Evolutionary conservation across 2,329 filamentous ascomycete species (phyloP).

Genomic region (Cladobotryum protrusum): DNA sequence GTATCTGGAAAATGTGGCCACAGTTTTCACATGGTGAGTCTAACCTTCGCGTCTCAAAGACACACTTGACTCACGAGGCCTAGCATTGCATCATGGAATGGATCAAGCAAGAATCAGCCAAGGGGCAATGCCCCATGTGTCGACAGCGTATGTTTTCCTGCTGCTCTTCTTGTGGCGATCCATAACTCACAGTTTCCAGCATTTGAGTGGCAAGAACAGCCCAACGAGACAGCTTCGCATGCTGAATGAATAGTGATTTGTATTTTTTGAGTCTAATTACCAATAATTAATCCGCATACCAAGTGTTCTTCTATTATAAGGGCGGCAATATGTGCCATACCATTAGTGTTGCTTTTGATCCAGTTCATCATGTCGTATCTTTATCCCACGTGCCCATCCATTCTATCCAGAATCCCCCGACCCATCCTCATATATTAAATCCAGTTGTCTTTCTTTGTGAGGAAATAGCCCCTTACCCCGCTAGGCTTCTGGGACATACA

Average conservation of each 20-base stretch:
- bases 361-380: not conserved
- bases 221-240: conserved; percentile 25
- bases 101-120: conserved; percentile 91
- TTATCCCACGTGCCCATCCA: not conserved
- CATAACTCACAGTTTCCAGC: conserved; percentile 19
- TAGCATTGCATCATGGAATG: conserved; percentile 94
- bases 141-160: conserved; percentile 63
- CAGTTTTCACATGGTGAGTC: conserved; percentile 87
- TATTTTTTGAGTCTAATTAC: not conserved
- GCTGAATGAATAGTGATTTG: conserved; percentile 18
- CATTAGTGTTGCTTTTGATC: too few species aligned
- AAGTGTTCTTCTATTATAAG: too few species aligned
- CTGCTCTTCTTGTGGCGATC: too few species aligned
- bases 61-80: not conserved
- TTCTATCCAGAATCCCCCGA: not conserved
- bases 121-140: conserved; percentile 96
- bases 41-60: not conserved
- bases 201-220: conserved; percentile 37
- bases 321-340: too few species aligned
- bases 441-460: not conserved
- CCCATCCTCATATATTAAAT: not conserved
- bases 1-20: conserved; percentile 96
- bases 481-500: conserved; percentile 50
- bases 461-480: conserved; percentile 17
- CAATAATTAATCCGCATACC: too few species aligned